Evolutionary conservation across 139 green algal species (phyloP).

Genomic region (Chlorella sp.): DNA sequence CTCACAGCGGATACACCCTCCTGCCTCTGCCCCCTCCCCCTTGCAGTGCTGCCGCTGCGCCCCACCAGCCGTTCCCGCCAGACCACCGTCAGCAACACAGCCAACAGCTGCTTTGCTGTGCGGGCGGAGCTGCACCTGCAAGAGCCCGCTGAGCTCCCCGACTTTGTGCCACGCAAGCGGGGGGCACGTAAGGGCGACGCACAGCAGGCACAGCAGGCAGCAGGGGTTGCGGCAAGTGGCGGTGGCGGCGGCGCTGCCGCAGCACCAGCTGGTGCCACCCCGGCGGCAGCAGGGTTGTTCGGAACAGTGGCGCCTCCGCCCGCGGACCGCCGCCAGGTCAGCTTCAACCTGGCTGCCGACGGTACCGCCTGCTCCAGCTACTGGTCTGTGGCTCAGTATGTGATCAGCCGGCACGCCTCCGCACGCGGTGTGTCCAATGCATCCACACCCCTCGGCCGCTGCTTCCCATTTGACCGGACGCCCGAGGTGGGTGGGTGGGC

Average conservation of each 20-base stretch:
- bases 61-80: not conserved
- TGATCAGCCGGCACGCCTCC: not conserved
- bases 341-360: not conserved
- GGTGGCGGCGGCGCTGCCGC: not conserved
- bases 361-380: not conserved
- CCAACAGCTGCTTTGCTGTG: not conserved
- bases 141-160: no score
- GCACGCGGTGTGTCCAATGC: not conserved
- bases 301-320: not conserved
- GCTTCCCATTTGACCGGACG: conserved; percentile 29
- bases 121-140: not conserved
- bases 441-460: not conserved
- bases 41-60: conserved; percentile 26
- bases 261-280: not conserved
- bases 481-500: not conserved
- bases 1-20: not conserved
- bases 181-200: no score
- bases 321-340: not conserved
- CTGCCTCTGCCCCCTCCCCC: not conserved
- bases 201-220: not conserved
- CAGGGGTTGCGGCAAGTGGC: not conserved
- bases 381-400: conserved; percentile 28
- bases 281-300: not conserved
- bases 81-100: not conserved
- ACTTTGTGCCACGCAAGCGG: no score